phyloP scores from a whole-genome alignment of 108 stramenopile genomes.

The Cylindrotheca closterium region DNA sequence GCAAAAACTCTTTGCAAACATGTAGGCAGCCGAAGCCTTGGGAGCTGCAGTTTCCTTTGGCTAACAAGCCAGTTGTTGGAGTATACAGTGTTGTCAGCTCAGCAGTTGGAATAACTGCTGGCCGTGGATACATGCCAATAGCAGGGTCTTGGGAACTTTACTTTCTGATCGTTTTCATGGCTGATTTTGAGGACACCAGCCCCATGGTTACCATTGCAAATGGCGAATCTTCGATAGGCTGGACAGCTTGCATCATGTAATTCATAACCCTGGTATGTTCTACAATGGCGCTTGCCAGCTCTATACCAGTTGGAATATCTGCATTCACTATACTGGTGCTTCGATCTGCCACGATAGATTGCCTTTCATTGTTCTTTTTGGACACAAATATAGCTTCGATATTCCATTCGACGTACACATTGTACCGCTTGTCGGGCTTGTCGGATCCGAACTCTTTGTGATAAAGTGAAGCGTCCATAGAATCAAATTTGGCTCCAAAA shows the following conservation, averaged over 20 bases:
- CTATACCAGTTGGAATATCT: conserved; percentile 10
- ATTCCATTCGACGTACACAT: conserved; percentile 21
- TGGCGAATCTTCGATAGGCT: conserved; percentile 12
- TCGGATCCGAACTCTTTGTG: no score
- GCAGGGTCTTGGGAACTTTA: no score
- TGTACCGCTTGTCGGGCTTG: conserved; percentile 2
- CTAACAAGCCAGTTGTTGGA: no score
- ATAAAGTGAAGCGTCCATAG: conserved; percentile 1
- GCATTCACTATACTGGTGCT: not conserved
- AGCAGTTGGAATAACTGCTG: no score
- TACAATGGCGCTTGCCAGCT: conserved; percentile 16
- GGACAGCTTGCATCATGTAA: conserved; percentile 15
- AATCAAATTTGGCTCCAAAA: not conserved
- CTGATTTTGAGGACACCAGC: no score
- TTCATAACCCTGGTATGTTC: conserved; percentile 12
- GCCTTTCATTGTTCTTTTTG: not conserved
- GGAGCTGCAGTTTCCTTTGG: no score
- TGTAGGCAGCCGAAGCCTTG: no score
- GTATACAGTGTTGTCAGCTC: no score
- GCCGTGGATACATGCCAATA: no score
- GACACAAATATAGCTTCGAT: not conserved
- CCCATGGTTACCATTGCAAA: conserved; percentile 6
- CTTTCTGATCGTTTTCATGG: no score
- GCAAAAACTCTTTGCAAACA: no score
- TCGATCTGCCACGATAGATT: conserved; percentile 5